phyloP scores from a whole-genome alignment of 139 green algal genomes.

The Pleodorina starrii region DNA sequence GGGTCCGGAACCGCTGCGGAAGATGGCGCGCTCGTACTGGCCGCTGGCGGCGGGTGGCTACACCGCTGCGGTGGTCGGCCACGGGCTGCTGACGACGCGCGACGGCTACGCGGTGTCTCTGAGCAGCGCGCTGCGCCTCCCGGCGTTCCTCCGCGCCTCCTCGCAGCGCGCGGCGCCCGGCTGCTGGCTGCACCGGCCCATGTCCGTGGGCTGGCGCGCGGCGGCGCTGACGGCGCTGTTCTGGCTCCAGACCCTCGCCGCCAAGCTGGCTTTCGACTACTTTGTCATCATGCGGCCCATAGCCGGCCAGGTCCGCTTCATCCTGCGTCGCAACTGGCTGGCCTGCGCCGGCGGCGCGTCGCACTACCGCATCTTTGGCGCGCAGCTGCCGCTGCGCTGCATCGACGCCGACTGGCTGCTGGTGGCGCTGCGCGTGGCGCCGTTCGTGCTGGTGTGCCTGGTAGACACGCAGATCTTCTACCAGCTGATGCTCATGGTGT shows the following conservation, averaged over 20 bases:
- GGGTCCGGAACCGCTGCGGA: neutral
- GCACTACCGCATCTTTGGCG: constrained; percentile 10
- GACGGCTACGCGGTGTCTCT: constrained; percentile 49
- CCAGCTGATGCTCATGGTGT: constrained; percentile 50
- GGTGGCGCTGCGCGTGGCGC: constrained; percentile 37
- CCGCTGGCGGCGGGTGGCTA: constrained; percentile 40
- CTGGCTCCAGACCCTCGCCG: constrained; percentile 51
- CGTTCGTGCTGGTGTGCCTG: constrained; percentile 62
- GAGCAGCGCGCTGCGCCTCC: constrained; percentile 44
- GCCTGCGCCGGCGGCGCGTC: neutral
- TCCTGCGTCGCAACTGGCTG: constrained; percentile 46
- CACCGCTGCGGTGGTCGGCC: constrained; percentile 21
- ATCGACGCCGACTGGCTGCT: constrained; percentile 61
- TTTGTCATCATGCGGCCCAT: constrained; percentile 58
- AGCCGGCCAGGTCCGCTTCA: constrained; percentile 37
- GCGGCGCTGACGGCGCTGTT: constrained; percentile 51
- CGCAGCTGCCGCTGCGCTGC: constrained; percentile 44
- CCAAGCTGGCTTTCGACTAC: constrained; percentile 68
- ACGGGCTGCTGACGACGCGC: constrained; percentile 14
- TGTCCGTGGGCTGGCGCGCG: constrained; percentile 56
- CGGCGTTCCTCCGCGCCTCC: constrained; percentile 9
- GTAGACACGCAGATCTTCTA: constrained; percentile 68
- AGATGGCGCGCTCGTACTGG: constrained; percentile 51
- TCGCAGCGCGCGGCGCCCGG: constrained; percentile 14
- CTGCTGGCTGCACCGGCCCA: constrained; percentile 50